Evolutionary conservation across 768 basidiomycete genomes (phyloP), one percentile per base, ranked within the genome.

Genomic region (Sistotremastrum niveocremeum): DNA sequence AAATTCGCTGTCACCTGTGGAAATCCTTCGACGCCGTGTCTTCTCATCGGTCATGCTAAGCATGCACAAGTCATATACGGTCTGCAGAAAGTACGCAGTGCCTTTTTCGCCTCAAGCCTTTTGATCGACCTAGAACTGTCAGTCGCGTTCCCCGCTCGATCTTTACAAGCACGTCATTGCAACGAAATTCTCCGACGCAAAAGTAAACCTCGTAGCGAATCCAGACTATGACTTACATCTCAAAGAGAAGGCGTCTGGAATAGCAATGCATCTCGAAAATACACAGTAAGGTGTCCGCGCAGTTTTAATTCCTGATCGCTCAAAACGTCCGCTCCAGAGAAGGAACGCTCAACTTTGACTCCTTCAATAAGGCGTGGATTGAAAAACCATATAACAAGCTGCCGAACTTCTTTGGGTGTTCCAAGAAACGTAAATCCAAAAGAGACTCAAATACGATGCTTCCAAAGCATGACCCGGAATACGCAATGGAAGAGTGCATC

Each of bases 1-100:
- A 87, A 81, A 44, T 87, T 87, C 29, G 84, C 84, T 11, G 76
- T 98, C 41, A 75, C 84, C 12, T 72, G 81, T 12, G 94, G 94
- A 7, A 97, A 93, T 63, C 64, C 74, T 20, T 86, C 93, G 0
- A 95, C 89, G 0, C 82, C 84, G 0, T 81, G 69, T 54, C 65
- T 95, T 4, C 70, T 94, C 37, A 79, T 95, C 29, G 76, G 77
- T 0, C 86, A 90, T 56, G 95, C 93, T 53, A 69, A 74, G 46
- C 67, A 68, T n/a, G 80, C 78, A 1, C 68, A 78, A 38, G 94
- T 91, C 29, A 84, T 80, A 1, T 86, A 84, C 54, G 80, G 88
- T 9, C 76, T 85, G 37, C 75, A 83, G 9, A 73, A 76, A 50
- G 90, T 89, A 53, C 39, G 77, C 65, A 6, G 20, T 34, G n/a